Evolutionary conservation across 202 grass and related monocot genomes (phyloP).

Genomic region (Alloteropsis angusta): DNA sequence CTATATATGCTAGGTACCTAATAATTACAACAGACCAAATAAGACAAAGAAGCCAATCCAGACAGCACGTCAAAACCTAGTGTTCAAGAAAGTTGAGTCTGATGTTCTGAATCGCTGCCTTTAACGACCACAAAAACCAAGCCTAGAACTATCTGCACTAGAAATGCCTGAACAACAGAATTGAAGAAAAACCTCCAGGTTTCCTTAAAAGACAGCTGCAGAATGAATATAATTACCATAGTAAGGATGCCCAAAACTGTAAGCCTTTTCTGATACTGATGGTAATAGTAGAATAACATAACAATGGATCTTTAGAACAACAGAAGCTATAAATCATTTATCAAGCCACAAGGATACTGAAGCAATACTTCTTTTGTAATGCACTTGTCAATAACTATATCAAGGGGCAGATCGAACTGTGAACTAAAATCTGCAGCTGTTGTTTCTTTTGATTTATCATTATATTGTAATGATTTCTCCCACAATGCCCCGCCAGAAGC

Average conservation of each 20-base stretch:
- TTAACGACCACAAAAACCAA: not conserved
- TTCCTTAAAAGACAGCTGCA: not conserved
- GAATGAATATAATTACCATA: not conserved
- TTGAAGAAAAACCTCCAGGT: not conserved
- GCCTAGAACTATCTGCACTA: not conserved
- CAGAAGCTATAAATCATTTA: not conserved
- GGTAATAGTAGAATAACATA: slow-evolving; percentile 4
- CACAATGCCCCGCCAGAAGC: slow-evolving; percentile 61
- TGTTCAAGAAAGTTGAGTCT: not conserved
- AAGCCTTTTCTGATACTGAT: not conserved
- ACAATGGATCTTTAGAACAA: not conserved
- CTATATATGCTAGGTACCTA: not conserved
- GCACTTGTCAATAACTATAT: slow-evolving; percentile 85
- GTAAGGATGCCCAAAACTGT: not conserved
- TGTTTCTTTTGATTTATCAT: slow-evolving; percentile 35
- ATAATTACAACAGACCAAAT: not conserved
- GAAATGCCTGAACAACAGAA: not conserved
- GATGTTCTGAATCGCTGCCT: not conserved
- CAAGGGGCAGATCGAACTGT: slow-evolving; percentile 67
- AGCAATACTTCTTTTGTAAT: slow-evolving; percentile 80
- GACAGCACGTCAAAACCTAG: not conserved
- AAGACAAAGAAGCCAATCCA: slow-evolving; percentile 6
- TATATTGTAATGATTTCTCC: slow-evolving; percentile 60
- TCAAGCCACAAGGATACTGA: slow-evolving; percentile 77
- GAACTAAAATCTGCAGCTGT: slow-evolving; percentile 31